Evolutionary conservation across 176 grass and related monocot genomes (phyloP), one percentile per base, ranked within the genome.

Genomic region (Zoysia japonica): DNA sequence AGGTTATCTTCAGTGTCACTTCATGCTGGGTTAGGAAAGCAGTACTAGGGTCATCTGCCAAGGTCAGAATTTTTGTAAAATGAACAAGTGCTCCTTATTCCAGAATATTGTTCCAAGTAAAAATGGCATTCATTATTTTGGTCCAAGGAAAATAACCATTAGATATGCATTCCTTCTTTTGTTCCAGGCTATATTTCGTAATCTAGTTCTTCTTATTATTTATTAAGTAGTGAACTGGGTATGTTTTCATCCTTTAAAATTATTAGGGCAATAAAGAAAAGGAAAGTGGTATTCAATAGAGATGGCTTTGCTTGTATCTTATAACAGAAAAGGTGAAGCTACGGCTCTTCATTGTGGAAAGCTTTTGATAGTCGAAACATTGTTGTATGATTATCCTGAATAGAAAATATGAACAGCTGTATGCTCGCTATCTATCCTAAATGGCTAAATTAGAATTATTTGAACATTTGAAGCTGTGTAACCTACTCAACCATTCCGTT

Each of bases 1-100:
- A 74, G 80, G 70, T 20, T 82, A 73, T 54, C 80, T 74, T 11
- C 80, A 65, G n/a, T 82, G 80, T 35, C 80, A 17, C 38, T 82
- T 82, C 69, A 62, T 73, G 57, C 60, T 82, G 68, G 16, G 69
- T 65, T 82, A 59, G 65, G 45, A 37, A 16, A 19, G 42, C 15
- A n/a, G 14, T n/a, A 50, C 1, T 11, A 17, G 78, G 10, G 61
- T 81, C 35, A 44, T 63, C 47, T 11, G 2, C 35, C 72, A 7
- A 36, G 69, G 80, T 73, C 0, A 73, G 69, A 73, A 50, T 63
- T 43, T 46, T 81, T 11, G 14, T 54, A 5, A 5, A 47, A 5
- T 65, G 47, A 68, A 69, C 0, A 20, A 5, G 11, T 53, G 20
- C 7, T 62, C 44, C 12, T 17, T 3, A 42, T 8, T 62, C 57